Conservation (phyloP, 2,329 filamentous ascomycete species). For the Pseudogymnoascus verrucosus region DNA sequence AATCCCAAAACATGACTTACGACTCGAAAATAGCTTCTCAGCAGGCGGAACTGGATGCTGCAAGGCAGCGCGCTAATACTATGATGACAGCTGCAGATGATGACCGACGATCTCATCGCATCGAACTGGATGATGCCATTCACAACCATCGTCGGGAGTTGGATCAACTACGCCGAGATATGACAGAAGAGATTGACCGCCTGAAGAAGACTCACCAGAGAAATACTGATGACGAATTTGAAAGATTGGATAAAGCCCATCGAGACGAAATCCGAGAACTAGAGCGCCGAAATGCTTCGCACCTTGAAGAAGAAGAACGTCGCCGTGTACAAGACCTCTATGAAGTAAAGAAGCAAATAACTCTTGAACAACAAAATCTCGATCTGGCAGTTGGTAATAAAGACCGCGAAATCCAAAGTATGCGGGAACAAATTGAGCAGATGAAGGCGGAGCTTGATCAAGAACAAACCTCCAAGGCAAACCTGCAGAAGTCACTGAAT, state of each 20-base stretch:
- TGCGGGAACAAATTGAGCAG: constrained; percentile 38
- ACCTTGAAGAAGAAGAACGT: constrained; percentile 57
- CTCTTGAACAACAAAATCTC: constrained; percentile 35
- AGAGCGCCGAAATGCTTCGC: constrained; percentile 29
- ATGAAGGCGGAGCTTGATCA: constrained; percentile 46
- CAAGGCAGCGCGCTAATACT: constrained; percentile 43
- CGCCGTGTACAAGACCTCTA: constrained; percentile 54
- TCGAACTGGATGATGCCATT: constrained; percentile 45
- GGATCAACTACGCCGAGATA: constrained; percentile 41
- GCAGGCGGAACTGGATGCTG: constrained; percentile 59
- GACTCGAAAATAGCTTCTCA: constrained; percentile 41
- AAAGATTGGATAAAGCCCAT: constrained; percentile 18
- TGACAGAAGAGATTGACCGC: constrained; percentile 47
- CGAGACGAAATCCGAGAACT: constrained; percentile 23
- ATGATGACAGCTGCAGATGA: constrained; percentile 43
- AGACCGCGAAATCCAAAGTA: constrained; percentile 45
- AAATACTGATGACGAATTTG: constrained; percentile 43
- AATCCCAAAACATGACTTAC: constrained; percentile 41
- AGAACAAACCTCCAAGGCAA: constrained; percentile 45
- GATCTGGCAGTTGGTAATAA: constrained; percentile 31
- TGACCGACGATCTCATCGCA: constrained; percentile 42
- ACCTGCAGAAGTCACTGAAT: constrained; percentile 40
- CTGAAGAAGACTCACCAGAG: constrained; percentile 54
- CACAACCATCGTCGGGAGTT: constrained; percentile 48
- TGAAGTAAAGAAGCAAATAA: constrained; percentile 49